Evolutionary conservation across 345 rosid species (phyloP).

Genomic region (Pseudoturritis turrita): DNA sequence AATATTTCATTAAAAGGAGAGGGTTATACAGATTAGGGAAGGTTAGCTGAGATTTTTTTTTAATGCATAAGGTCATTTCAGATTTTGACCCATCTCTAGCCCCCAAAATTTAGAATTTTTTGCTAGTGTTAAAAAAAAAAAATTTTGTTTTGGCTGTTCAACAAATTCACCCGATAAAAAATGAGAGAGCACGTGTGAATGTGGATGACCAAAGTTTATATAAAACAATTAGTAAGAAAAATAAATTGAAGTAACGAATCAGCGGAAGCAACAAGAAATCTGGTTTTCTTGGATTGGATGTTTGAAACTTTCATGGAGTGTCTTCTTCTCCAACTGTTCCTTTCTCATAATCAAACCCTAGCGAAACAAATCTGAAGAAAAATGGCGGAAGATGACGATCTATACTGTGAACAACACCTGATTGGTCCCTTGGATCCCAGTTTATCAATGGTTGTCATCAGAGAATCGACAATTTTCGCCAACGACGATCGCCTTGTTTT

Average conservation of each 20-base stretch:
- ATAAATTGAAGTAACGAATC: not conserved
- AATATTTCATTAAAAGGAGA: no score
- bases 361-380: not conserved
- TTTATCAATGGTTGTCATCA: constrained; percentile 40
- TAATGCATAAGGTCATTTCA: no score
- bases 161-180: no score
- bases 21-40: no score
- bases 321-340: not conserved
- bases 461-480: constrained; percentile 28
- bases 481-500: constrained; percentile 33
- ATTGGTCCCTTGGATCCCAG: not conserved
- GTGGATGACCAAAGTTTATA: not conserved
- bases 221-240: not conserved
- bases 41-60: no score
- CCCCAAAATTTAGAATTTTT: no score
- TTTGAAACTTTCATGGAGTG: constrained; percentile 10
- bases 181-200: constrained; percentile 9
- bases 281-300: not conserved
- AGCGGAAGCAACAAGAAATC: not conserved
- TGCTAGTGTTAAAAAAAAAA: no score
- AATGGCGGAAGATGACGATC: constrained; percentile 26
- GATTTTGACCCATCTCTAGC: no score
- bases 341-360: constrained; percentile 11
- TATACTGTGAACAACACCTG: not conserved
- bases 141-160: no score